A percentile compares a stretch with the other conserved stretches of the same genome.
These are phyloP conservation scores for Chlorella vulgaris DNA, from an alignment of 139 green algal species.

Conservation along the genomic window DNA sequence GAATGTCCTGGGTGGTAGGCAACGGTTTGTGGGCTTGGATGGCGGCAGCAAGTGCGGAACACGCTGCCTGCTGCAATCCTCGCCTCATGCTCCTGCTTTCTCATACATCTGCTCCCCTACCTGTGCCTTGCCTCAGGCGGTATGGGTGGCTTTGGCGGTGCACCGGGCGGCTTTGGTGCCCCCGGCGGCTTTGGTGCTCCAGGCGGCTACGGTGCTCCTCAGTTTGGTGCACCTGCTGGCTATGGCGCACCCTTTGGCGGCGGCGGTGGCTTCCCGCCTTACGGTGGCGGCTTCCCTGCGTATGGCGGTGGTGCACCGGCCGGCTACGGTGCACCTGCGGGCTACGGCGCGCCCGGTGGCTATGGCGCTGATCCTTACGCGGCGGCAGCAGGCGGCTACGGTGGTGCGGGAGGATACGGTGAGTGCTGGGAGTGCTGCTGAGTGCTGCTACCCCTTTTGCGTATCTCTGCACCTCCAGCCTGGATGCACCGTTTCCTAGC, in stretches of 20 bases:
- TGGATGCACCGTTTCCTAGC: not conserved
- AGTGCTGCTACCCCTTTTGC: too few relatives aligned
- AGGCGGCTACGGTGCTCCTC: conserved; percentile 24
- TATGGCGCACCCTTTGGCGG: conserved; percentile 33
- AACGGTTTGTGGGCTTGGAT: not conserved
- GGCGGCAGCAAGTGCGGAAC: too few relatives aligned
- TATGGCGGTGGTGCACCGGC: conserved; percentile 7
- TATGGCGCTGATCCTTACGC: conserved; percentile 20
- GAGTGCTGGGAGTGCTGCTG: not conserved
- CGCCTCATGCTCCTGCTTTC: not conserved
- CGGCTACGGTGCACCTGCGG: not conserved
- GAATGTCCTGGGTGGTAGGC: not conserved
- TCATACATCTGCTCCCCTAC: not conserved
- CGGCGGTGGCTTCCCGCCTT: conserved; percentile 20
- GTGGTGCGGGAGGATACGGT: conserved; percentile 1
- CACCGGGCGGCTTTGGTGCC: not conserved
- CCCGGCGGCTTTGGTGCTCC: not conserved
- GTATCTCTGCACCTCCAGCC: too few relatives aligned
- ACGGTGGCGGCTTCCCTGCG: conserved; percentile 23
- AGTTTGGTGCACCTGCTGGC: conserved; percentile 11
- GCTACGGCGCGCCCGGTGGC: not conserved
- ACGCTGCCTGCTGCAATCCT: too few relatives aligned
- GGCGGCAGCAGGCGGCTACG: not conserved
- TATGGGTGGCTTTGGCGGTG: not conserved
- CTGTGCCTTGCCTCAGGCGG: too few relatives aligned